phyloP scores from a whole-genome alignment of 1,139 yeast species.

The Yamadazyma spencermartinsiae region DNA sequence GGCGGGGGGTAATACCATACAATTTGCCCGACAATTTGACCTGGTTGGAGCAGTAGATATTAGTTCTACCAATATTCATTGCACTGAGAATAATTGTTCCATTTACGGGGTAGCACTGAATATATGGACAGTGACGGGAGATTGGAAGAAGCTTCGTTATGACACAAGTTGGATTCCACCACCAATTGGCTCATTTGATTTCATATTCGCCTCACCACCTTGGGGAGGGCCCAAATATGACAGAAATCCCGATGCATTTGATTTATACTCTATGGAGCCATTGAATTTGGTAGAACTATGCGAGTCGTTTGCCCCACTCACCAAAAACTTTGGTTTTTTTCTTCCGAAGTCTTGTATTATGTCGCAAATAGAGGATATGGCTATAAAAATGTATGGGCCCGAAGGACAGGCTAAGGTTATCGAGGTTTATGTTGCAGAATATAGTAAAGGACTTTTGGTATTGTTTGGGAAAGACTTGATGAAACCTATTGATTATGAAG shows the following conservation, averaged over 20 bases:
- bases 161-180: slow-evolving; percentile 33
- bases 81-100: slow-evolving; percentile 72
- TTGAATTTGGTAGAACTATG: slow-evolving; percentile 49
- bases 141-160: slow-evolving; percentile 51
- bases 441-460: slow-evolving; percentile 55
- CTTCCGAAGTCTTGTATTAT: slow-evolving; percentile 73
- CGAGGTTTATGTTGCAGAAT: slow-evolving; percentile 42
- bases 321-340: slow-evolving; percentile 63
- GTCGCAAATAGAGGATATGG: slow-evolving; percentile 52
- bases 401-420: slow-evolving; percentile 49
- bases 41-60: slow-evolving; percentile 68
- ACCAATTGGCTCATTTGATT: slow-evolving; percentile 46
- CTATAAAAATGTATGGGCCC: slow-evolving; percentile 47
- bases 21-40: slow-evolving; percentile 64
- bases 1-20: slow-evolving; percentile 93
- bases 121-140: slow-evolving; percentile 51
- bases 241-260: slow-evolving; percentile 41
- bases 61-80: slow-evolving; percentile 57
- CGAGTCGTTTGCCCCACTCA: slow-evolving; percentile 38
- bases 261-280: slow-evolving; percentile 47
- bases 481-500: slow-evolving; percentile 11
- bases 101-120: slow-evolving; percentile 61
- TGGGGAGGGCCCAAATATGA: slow-evolving; percentile 92
- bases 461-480: slow-evolving; percentile 49
- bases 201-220: slow-evolving; percentile 86